A percentile compares a stretch with the other conserved stretches of the same genome.
Evolutionary conservation across 202 grass and related monocot species (phyloP).

Genomic region (Panicum virgatum): DNA sequence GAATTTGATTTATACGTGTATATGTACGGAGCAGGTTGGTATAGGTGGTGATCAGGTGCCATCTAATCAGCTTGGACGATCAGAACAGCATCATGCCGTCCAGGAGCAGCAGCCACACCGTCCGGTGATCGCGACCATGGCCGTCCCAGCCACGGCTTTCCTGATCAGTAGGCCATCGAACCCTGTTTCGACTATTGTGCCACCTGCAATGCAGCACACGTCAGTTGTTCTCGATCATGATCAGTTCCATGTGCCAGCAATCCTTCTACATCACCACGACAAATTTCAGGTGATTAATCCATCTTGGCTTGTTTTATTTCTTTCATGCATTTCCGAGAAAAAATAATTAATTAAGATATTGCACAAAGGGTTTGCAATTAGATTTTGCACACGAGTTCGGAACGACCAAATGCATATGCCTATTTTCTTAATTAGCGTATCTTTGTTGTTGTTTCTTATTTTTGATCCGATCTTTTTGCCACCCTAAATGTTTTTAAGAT

Average conservation of each 20-base stretch:
- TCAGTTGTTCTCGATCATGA: slow-evolving; percentile 78
- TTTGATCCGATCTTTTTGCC: neutral
- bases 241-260: slow-evolving; percentile 68
- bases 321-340: neutral
- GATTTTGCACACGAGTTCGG: neutral
- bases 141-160: slow-evolving; percentile 47
- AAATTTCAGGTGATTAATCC: slow-evolving; percentile 71
- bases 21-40: slow-evolving; percentile 49
- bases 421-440: neutral
- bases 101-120: slow-evolving; percentile 49
- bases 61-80: slow-evolving; percentile 55
- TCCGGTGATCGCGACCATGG: slow-evolving; percentile 38
- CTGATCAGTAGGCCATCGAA: slow-evolving; percentile 63
- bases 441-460: neutral
- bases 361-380: neutral
- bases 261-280: slow-evolving; percentile 71
- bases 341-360: neutral
- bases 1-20: neutral
- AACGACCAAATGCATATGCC: neutral
- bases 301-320: neutral
- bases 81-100: slow-evolving; percentile 50
- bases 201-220: slow-evolving; percentile 56
- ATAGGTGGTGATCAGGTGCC: slow-evolving; percentile 71
- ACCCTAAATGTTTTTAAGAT: neutral
- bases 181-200: slow-evolving; percentile 62